Evolutionary conservation across 805 yeast species (phyloP), one percentile per base, ranked within the genome.

Genomic region (Metschnikowia borealis): DNA sequence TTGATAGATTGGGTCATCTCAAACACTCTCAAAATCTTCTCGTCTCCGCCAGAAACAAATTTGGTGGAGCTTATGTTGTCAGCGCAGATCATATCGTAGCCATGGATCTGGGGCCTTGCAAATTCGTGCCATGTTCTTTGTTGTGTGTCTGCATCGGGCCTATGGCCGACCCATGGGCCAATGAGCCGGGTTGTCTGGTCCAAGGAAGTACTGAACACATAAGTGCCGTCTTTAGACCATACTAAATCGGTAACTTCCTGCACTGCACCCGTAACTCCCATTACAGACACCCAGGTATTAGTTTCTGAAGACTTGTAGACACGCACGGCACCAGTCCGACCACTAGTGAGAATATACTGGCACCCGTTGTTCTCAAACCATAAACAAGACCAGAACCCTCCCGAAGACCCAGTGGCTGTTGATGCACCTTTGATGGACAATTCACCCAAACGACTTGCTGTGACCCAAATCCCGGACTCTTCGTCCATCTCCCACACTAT

Each of bases 31-130:
- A 92, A 67, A 10, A 89, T 83, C 70, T 94, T 95, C 63, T 94
- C 99, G 63, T 95, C 99, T 44, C 97, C 98, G 14, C 91, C 98
- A 48, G 96, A 88, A 3, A 91, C 87, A 70, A 88, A 92, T 55
- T 79, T 72, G 0, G 86, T 74, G 45, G 74, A 68, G 15, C 79
- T 68, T 13, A 94, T 66, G 11, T 85, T 75, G 36, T 83, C 81
- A 6, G 87, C 73, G 57, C 96, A 83, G 36, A 88, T 77, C 97
- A 94, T 90, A 63, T 94, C 98, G 64, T 89, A 94, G 7, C 99
- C 99, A 66, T 94, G 99, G 55, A 94, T 94, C 67, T 94, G 99
- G 0, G 99, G 98, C 58, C 99, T 80, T 1, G 97, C 89, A 66
- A 94, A 85, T 66, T 94, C 99, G 63, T 85, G 85, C 96, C 97